Evolutionary conservation across 2,329 filamentous ascomycete genomes (phyloP).

Genomic region (Penicillium sp.): DNA sequence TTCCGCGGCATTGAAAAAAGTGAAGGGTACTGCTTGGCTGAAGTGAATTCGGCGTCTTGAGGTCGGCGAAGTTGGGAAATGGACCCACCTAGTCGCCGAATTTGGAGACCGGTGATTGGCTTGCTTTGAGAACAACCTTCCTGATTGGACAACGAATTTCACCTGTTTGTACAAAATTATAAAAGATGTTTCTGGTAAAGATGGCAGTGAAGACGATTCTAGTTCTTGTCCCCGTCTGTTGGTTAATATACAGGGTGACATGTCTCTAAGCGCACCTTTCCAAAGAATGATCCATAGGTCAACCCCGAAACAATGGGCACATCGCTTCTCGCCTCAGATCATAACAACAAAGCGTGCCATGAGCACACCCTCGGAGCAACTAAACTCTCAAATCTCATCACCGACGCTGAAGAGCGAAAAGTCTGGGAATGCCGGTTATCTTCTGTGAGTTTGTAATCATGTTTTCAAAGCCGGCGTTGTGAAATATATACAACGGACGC

Average conservation of each 20-base stretch:
- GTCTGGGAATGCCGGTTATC: conserved; percentile 8
- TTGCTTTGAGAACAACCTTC: neutral
- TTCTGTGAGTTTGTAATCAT: conserved; percentile 2
- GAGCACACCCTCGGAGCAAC: neutral
- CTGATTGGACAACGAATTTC: neutral
- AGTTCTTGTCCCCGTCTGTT: too few relatives aligned
- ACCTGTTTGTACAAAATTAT: neutral
- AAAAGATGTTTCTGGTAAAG: neutral
- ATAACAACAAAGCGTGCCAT: neutral
- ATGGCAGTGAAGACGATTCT: neutral
- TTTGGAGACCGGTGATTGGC: conserved; percentile 2
- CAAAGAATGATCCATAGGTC: neutral
- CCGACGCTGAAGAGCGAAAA: neutral
- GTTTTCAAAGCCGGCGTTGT: neutral
- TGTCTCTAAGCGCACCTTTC: neutral
- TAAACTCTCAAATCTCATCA: neutral
- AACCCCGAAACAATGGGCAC: neutral
- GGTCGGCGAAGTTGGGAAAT: neutral
- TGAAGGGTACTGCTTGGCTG: neutral
- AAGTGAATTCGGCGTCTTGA: conserved; percentile 6
- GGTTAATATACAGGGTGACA: neutral
- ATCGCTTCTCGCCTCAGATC: neutral
- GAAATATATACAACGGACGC: neutral
- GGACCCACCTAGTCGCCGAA: conserved; percentile 14
- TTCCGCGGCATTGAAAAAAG: conserved; percentile 5